Evolutionary conservation across 306 rosid genomes (phyloP), one percentile per base, ranked within the genome.

Genomic region (Vicia villosa): DNA sequence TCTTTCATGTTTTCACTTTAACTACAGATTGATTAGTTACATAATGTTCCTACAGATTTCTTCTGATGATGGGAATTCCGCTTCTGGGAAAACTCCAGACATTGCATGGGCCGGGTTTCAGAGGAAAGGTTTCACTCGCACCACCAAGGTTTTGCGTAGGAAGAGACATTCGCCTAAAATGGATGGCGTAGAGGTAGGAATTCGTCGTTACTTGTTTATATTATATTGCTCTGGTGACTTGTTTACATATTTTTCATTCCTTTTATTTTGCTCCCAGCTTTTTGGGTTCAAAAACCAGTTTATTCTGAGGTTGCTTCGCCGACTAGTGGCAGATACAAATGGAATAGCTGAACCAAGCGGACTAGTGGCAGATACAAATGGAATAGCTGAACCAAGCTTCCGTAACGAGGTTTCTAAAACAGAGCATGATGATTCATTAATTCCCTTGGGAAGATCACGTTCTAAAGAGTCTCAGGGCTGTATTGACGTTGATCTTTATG

Each of bases 111-210:
- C 81, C 8, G 87, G 82, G 68, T 84, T 88, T 84, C 96, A 90
- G 74, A 92, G 80, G 80, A 85, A 75, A 79, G 77, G 83, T 60
- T 79, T 69, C 50, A 70, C 89, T 55, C 83, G 86, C n/a, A n/a
- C n/a, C 56, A 52, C 63, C 11, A 92, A 89, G 79, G 79, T 80
- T 80, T 89, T 79, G 98, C 89, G 88, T 38, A 89, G 95, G 68
- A 92, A 85, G 90, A 77, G 96, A 77, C 86, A 86, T 83, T 86
- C 87, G 1, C 70, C 89, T 69, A 92, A 82, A 80, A 81, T 85
- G 76, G 93, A 92, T 75, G 98, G 93, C 59, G 90, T 83, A 82
- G 96, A 92, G 98, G 98, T 92, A 83, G 67, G 40, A 77, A 58
- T n/a, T 20, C n/a, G n/a, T 34, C 74, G 43, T 65, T 42, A 20